Base-by-base conservation (phyloP, 78 protist species). In the Isochrysis galbana region DNA sequence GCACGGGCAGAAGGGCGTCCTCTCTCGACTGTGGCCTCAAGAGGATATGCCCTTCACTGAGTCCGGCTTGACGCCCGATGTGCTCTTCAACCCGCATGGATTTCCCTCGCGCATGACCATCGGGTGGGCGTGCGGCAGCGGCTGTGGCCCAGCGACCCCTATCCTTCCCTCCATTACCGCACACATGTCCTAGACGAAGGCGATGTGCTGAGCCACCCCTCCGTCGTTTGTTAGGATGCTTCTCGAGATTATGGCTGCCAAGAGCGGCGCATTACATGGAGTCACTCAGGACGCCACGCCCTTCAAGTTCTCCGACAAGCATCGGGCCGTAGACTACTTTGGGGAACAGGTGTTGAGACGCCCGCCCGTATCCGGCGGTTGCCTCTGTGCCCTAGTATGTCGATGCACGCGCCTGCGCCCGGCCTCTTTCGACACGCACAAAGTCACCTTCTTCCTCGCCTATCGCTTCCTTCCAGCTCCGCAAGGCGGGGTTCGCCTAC, bases 51-150 rank as follows among this genome's bases (percentile, higher is more conserved):
- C 99, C 38, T 99, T 99, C 96, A 91, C 98, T 29, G 99, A 97
- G 74, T 45, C 91, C 25, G 99, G 95, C 78, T 55, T 93, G 39
- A 11, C 14, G 32, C 93, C 93, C n/a, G 91, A 99, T 90, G 93
- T 98, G 47, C 92, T 99, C 94, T 98, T 99, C 97, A 99, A 99
- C 94, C 99, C 99, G 44, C 98, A 99, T 94, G 96, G 95, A 42
- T 96, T 96, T 93, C 97, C 99, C n/a, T 98, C 99, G 22, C 98
- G 99, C 55, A 99, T 99, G 99, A 99, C 99, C 19, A 98, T 99
- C 42, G 97, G 97, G n/a, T n/a, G n/a, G n/a, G n/a, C n/a, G n/a
- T n/a, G n/a, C n/a, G n/a, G n/a, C n/a, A n/a, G n/a, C n/a, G n/a
- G n/a, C n/a, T n/a, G n/a, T n/a, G n/a, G 32, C 22, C 38, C 19